A percentile compares a stretch with the other conserved stretches of the same genome.
Evolutionary conservation across 495 filamentous ascomycete genomes (phyloP).

Genomic region (Stereocaulon alpinum): DNA sequence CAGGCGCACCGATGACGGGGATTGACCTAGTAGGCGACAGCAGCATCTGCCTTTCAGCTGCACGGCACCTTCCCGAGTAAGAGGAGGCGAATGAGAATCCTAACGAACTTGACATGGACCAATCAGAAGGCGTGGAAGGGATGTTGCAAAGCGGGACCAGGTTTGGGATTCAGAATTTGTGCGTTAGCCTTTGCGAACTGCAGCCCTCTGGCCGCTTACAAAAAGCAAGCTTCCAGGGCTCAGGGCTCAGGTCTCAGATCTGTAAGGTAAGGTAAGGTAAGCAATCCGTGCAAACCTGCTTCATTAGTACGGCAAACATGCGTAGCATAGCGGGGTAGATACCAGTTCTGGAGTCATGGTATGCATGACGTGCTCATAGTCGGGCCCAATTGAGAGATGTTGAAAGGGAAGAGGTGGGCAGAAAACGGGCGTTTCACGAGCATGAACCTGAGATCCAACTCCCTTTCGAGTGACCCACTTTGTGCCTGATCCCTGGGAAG

Average conservation of each 20-base stretch:
- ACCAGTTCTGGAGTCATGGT: background rate
- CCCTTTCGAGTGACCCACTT: background rate
- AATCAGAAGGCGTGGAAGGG: constrained; percentile 15
- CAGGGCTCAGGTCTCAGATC: constrained; percentile 19
- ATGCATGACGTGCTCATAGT: constrained; percentile 5
- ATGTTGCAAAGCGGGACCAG: constrained; percentile 13
- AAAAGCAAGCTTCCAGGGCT: constrained; percentile 16
- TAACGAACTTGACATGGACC: constrained; percentile 8
- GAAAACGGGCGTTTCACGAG: constrained; percentile 11
- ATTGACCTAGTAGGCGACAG: constrained; percentile 12
- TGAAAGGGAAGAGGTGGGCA: background rate
- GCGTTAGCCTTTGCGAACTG: constrained; percentile 14
- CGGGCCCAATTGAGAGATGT: background rate
- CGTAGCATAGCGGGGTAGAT: constrained; percentile 9
- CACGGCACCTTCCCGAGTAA: constrained; percentile 15
- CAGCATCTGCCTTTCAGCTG: constrained; percentile 12
- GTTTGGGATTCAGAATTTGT: constrained; percentile 12
- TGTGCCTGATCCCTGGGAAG: constrained; percentile 5
- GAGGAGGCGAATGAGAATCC: constrained; percentile 16
- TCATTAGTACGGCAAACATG: constrained; percentile 25
- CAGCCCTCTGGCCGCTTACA: constrained; percentile 22
- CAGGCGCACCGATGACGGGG: constrained; percentile 8
- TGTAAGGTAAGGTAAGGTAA: no score
- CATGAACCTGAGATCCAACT: constrained; percentile 4
- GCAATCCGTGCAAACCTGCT: constrained; percentile 18